These are phyloP conservation scores for Magnolia changhungtana DNA, from an alignment of 164 flowering plant species.

Conservation along the genomic window DNA sequence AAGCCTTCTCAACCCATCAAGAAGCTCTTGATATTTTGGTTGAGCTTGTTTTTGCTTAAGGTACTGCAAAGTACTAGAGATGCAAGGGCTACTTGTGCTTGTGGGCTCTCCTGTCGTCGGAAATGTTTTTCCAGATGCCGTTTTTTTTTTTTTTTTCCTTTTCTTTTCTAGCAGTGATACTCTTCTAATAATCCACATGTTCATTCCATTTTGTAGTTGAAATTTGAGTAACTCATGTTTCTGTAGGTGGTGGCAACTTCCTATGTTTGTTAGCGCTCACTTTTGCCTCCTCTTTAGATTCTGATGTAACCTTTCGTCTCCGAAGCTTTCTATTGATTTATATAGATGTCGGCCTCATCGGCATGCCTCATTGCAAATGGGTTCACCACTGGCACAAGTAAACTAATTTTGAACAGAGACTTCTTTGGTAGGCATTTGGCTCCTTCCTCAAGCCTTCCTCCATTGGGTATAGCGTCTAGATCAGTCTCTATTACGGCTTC, in stretches of 20 bases:
- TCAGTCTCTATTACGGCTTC: too few species aligned
- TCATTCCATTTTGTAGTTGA: neutral
- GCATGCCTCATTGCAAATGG: conserved; percentile 65
- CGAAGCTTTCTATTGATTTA: conserved; percentile 5
- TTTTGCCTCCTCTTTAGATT: neutral
- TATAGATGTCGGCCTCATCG: conserved; percentile 69
- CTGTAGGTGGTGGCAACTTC: neutral
- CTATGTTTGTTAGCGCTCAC: neutral
- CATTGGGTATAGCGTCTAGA: conserved; percentile 35
- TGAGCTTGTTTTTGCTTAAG: too few species aligned
- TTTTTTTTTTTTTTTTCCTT: too few species aligned
- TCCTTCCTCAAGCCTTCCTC: conserved; percentile 34
- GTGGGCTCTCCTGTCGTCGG: too few species aligned
- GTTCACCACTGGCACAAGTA: conserved; percentile 38
- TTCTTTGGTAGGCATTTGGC: conserved; percentile 38
- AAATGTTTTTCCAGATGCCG: neutral
- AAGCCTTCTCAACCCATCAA: too few species aligned
- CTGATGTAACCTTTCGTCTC: neutral
- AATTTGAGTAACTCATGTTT: neutral
- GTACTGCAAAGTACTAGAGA: too few species aligned
- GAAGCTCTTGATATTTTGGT: too few species aligned
- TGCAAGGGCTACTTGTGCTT: too few species aligned
- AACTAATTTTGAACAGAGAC: conserved; percentile 37
- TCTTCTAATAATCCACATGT: neutral
- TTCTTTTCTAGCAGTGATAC: too few species aligned